Conservation (phyloP, 2,329 filamentous ascomycete species). For the Phialophora macrospora region DNA sequence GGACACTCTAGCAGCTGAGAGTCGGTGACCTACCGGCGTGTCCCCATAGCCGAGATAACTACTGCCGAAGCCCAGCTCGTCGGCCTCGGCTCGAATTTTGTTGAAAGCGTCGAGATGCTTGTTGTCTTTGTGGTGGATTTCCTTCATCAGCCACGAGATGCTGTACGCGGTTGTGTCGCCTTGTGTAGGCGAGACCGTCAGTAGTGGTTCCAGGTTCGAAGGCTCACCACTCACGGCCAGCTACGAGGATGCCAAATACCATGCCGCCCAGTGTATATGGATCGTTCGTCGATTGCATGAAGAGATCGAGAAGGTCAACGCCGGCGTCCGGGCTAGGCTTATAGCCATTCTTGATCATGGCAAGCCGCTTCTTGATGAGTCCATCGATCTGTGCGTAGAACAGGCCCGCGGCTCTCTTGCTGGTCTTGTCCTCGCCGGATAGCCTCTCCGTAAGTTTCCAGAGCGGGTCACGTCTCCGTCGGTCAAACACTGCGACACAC, state of each 20-base stretch:
- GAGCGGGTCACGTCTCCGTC: constrained; percentile 28
- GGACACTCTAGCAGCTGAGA: neutral
- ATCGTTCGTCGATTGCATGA: constrained; percentile 26
- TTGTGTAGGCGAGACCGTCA: neutral
- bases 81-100: constrained; percentile 24
- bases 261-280: constrained; percentile 24
- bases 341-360: constrained; percentile 23
- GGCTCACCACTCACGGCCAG: constrained; percentile 21
- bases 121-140: constrained; percentile 26
- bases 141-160: constrained; percentile 29
- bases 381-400: constrained; percentile 27
- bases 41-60: constrained; percentile 23
- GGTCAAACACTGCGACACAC: constrained; percentile 21
- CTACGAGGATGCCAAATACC: constrained; percentile 25
- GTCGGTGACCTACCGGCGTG: constrained; percentile 19
- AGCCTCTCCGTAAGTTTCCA: constrained; percentile 29
- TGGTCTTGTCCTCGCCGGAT: constrained; percentile 24
- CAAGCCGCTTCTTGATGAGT: constrained; percentile 29
- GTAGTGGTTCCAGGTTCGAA: neutral
- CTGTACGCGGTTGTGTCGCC: constrained; percentile 29
- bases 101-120: constrained; percentile 25
- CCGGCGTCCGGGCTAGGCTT: constrained; percentile 24
- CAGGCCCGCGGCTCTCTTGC: constrained; percentile 24
- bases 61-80: constrained; percentile 25
- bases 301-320: constrained; percentile 29